phyloP scores from a whole-genome alignment of 1,139 yeast genomes.

The Hyphopichia burtonii region DNA sequence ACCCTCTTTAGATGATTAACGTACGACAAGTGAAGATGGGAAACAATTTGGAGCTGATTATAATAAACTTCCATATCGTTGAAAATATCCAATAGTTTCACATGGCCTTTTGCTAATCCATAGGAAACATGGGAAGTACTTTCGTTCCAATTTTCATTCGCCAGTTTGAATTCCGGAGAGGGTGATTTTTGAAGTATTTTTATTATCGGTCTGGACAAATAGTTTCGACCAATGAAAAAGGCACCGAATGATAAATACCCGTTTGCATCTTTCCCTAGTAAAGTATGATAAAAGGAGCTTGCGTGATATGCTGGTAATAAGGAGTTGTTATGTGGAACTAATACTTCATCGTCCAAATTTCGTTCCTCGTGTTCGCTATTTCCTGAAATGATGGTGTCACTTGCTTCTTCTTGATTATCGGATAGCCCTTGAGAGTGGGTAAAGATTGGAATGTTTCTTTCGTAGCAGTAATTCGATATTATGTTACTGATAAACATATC shows the following conservation, averaged over 20 bases:
- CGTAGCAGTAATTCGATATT: constrained; percentile 22
- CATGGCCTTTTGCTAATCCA: constrained; percentile 33
- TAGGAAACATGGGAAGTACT: constrained; percentile 10
- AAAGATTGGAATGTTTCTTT: constrained; percentile 29
- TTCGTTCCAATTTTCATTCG: neutral
- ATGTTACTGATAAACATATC: constrained; percentile 25
- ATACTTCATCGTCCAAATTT: constrained; percentile 14
- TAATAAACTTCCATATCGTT: constrained; percentile 25
- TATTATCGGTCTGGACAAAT: constrained; percentile 15
- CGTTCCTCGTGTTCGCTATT: constrained; percentile 6
- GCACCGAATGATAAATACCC: constrained; percentile 40
- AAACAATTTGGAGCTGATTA: constrained; percentile 42
- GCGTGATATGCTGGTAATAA: constrained; percentile 38
- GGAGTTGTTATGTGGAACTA: constrained; percentile 36
- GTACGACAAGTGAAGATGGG: constrained; percentile 17
- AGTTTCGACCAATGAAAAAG: constrained; percentile 31
- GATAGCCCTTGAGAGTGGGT: constrained; percentile 19
- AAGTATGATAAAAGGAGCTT: constrained; percentile 32
- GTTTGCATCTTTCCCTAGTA: constrained; percentile 32
- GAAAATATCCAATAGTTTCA: constrained; percentile 21
- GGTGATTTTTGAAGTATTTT: neutral
- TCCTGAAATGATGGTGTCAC: neutral
- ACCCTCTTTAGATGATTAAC: neutral
- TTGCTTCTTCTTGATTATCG: constrained; percentile 4
- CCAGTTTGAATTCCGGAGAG: neutral